Evolutionary conservation across 2,329 filamentous ascomycete genomes (phyloP), one percentile per base, ranked within the genome.

Genomic region (Xylaria sp.): DNA sequence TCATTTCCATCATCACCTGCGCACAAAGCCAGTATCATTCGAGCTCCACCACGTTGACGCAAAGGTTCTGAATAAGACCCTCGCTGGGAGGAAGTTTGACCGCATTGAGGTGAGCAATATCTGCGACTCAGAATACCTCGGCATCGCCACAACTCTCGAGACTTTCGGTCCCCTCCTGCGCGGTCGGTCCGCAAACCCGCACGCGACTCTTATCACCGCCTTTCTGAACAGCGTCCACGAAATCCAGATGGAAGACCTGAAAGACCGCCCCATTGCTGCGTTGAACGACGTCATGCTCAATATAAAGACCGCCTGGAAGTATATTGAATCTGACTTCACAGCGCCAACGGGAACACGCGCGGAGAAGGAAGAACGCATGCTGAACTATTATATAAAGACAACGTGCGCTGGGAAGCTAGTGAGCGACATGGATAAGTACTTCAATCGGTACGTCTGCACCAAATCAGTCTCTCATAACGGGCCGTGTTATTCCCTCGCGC

Each of bases 381-480:
- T 15, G 18, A 57, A 1, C 1, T 0, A 28, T 18, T 12, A 3
- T n/a, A 46, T 55, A 10, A 63, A 46, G 39, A 6, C 48, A 2
- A 2, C 0, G 15, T 36, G 2, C 55, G 62, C 67, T 2, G 1
- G 41, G 13, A 20, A 36, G 3, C 5, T 52, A 6, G 59, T 71
- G 3, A 5, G 59, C 3, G 64, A 72, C 41, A 60, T 70, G 57
- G 68, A 73, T 10, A 10, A 5, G 13, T 43, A 69, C 18, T 73
- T 73, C 23, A 23, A 72, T 10, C 2, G 6, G 72, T 69, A 43
- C 1, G 66, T 61, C 28, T 49, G 31, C 25, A 52, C 49, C 51
- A 43, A 39, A 10, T 3, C 18, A 46, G 18, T 15, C 20, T 25
- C 28, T 3, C 2, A 33, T 8, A 7, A 41, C 9, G 6, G 5